A percentile compares a stretch with the other conserved stretches of the same genome.
Evolutionary conservation across 2,329 filamentous ascomycete genomes (phyloP).

Genomic region (Nemania sp.): DNA sequence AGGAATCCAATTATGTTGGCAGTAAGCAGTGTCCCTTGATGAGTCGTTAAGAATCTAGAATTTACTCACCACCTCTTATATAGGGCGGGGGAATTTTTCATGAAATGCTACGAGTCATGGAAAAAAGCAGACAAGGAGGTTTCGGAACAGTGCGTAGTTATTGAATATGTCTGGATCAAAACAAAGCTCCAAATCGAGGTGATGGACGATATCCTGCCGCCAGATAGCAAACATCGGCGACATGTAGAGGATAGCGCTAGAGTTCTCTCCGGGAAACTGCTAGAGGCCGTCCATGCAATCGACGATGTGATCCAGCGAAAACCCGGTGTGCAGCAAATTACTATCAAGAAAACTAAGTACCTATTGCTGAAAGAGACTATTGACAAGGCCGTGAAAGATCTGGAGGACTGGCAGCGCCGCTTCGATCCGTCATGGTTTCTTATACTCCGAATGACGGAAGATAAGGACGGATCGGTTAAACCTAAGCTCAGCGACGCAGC

Average conservation of each 20-base stretch:
- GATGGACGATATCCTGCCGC: slow-evolving; percentile 3
- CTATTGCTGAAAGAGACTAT: slow-evolving; percentile 5
- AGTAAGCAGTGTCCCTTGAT: not conserved
- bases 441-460: slow-evolving; percentile 3
- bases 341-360: not conserved
- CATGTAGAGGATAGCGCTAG: slow-evolving; percentile 10
- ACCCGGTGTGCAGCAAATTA: not conserved
- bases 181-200: slow-evolving; percentile 19
- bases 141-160: slow-evolving; percentile 1
- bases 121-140: slow-evolving; percentile 15
- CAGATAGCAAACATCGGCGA: slow-evolving; percentile 4
- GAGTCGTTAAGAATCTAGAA: not conserved
- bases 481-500: not conserved
- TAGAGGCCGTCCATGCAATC: slow-evolving; percentile 7
- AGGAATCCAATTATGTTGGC: slow-evolving; percentile 14
- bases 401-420: slow-evolving; percentile 16
- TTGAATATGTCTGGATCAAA: slow-evolving; percentile 21
- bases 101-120: slow-evolving; percentile 10
- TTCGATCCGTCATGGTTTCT: slow-evolving; percentile 24
- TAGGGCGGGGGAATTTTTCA: slow-evolving; percentile 15
- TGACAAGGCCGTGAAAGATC: slow-evolving; percentile 2
- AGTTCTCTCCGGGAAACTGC: slow-evolving; percentile 14
- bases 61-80: not conserved
- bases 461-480: not conserved
- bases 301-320: slow-evolving; percentile 21